Base-by-base conservation (phyloP, 2,329 filamentous ascomycete species). In the Helotiales sp. region DNA sequence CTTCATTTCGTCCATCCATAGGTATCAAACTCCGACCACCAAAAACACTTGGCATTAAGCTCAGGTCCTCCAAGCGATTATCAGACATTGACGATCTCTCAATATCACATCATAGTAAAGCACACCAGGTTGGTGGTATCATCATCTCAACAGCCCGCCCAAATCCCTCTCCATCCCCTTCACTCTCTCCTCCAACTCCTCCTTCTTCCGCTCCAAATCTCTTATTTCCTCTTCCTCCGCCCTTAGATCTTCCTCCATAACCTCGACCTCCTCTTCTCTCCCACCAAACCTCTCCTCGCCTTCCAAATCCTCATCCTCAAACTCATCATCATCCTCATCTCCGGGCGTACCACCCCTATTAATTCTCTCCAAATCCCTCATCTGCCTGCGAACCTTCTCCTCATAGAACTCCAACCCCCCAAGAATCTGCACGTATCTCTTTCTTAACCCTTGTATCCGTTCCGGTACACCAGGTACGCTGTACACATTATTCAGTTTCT, bases 401-500 rank as follows among this genome's bases (percentile, higher is more conserved):
- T 98, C 94, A 74, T 97, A 93, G 73, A 93, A 91, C 11, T 86
- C 87, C 74, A 96, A 83, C 24, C 93, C 97, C 57, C 88, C 88
- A 34, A 84, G 84, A 67, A 96, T 86, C 74, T 92, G 85, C 45
- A 87, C 84, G 78, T 95, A 87, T 74, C 92, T 89, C 63, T 86
- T 85, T 68, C 93, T 85, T 75, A 97, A 84, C 47, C 84, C 83
- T 0, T 88, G 83, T 71, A 98, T 96, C 69, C 89, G 87, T 75
- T 97, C 93, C 17, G 86, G 79, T 4, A 92, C 93, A 4, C 93
- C 94, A 0, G 91, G 86, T 30, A 97, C 85, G 37, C 93, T 91
- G 77, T 97, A 98, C 30, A 97, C 94, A 52, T 86, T 86, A 73
- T 93, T 94, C 32, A 98, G 85, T 82, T 93, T 97, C 82, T 97